Percentiles rank a stretch among this genome's conserved stretches.
These are phyloP conservation scores for Kalmusia sp. DNA, from an alignment of 2,329 filamentous ascomycete species.

Conservation along the genomic window DNA sequence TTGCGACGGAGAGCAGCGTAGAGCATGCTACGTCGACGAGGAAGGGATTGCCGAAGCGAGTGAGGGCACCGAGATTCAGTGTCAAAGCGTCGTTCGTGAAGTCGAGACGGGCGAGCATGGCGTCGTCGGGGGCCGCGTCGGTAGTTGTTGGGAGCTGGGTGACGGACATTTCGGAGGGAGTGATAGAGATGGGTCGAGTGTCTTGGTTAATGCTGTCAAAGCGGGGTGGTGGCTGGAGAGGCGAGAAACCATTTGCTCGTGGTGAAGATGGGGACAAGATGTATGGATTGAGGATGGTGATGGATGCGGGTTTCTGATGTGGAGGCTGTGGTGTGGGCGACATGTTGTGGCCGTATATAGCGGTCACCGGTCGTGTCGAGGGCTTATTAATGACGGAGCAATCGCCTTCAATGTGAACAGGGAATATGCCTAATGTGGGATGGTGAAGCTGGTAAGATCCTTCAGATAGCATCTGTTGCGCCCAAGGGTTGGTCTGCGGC, in stretches of 20 bases:
- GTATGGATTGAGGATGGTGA: conserved; percentile 48
- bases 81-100: conserved; percentile 50
- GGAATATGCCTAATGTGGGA: conserved; percentile 52
- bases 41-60: conserved; percentile 53
- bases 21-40: conserved; percentile 54
- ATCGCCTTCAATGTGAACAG: conserved; percentile 51
- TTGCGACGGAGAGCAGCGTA: conserved; percentile 53
- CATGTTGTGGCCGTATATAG: conserved; percentile 48
- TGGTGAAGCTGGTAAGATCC: conserved; percentile 55
- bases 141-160: conserved; percentile 42
- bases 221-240: conserved; percentile 37
- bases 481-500: conserved; percentile 46
- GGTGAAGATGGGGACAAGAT: conserved; percentile 45
- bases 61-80: conserved; percentile 53
- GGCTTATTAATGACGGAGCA: conserved; percentile 48
- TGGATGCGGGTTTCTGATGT: conserved; percentile 37
- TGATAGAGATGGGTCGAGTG: conserved; percentile 38
- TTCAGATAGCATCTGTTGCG: conserved; percentile 43
- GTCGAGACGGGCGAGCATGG: conserved; percentile 53
- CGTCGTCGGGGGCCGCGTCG: conserved; percentile 45
- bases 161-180: conserved; percentile 42
- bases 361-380: conserved; percentile 46
- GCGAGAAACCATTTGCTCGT: conserved; percentile 38
- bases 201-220: conserved; percentile 22
- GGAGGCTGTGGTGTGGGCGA: conserved; percentile 44